Evolutionary conservation across 495 filamentous ascomycete species (phyloP), one percentile per base, ranked within the genome.

Genomic region (Cercophora sp.): DNA sequence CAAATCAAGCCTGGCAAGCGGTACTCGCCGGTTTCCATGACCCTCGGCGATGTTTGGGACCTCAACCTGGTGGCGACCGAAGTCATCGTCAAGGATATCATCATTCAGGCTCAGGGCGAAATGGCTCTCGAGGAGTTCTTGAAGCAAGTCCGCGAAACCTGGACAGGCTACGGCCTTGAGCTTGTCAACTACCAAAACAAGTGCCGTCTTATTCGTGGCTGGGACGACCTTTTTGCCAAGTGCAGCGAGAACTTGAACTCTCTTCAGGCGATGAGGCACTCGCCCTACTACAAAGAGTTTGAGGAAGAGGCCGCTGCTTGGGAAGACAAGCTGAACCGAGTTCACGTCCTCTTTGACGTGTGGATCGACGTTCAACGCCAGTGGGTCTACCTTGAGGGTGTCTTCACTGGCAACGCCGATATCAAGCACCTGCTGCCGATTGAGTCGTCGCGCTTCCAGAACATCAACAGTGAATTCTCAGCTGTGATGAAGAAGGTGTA

Each of bases 341-440:
- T 97, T 18, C 93, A 97, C 66, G 89, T 97, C 26, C 78, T 97
- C 2, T 99, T 99, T 64, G 94, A 99, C 70, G 89, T 97, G 24
- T 99, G 93, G 93, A 97, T 99, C 56, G 93, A 99, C 72, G 94
- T 99, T 22, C 93, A 99, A 69, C 84, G 93, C 51, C 93, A 99
- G 74, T 99, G 93, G 93, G 92, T 97, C 3, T 99, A 99, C 62
- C 79, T 99, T 19, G 94, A 99, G 70, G 93, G 93, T 48, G 94
- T 99, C 34, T 99, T 99, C 65, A 93, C 91, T 4, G 93, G 93
- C 48, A 99, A 97, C 70, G 91, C 89, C 8, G 93, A 99, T 64
- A 99, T 99, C 74, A 99, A 96, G 69, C 94, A 97, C 70, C 78
- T 99, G 39, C 83, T 99, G 26, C 94, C 94, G 4, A 85, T 95